Base-by-base conservation (phyloP, 2,329 filamentous ascomycete genomes). In the Graphilbum ipis-grandicollis region DNA sequence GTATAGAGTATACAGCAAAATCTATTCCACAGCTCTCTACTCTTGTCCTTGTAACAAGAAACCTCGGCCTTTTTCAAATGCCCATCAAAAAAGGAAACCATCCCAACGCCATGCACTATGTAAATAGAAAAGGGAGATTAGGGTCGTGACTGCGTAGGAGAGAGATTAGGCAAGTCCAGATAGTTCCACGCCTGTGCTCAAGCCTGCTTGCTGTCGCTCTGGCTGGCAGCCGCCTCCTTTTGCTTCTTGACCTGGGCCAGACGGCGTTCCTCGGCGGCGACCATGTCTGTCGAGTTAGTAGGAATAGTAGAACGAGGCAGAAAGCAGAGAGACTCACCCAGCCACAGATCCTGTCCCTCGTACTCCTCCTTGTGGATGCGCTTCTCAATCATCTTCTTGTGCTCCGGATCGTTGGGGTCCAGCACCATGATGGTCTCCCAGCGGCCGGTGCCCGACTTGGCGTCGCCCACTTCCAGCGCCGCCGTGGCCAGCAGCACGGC, bases 301-400 rank as follows among this genome's bases (percentile, higher is more conserved):
- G 9, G 25, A 22, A 26, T 14, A n/a, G 19, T 19, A 12, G 15
- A 35, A 39, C 46, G 34, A 31, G 33, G 18, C 25, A 15, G 19
- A 35, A 30, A 15, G 17, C 9, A 34, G 7, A 15, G 14, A 6
- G 8, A 19, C 73, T 53, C 58, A 80, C 77, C 78, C 65, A 74
- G 90, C 90, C 90, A 98, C 50, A 94, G 68, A 57, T 96, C 86
- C 62, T 93, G 82, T 32, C 84, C 82, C 53, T 77, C 69, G 56
- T 92, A 90, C 44, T 81, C 68, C 64, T 92, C 83, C 60, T 85
- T 81, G 56, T 92, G 82, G 38, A 90, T 71, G 60, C 66, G 75
- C 73, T 86, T 88, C 70, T 92, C 82, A 47, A 92, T 81, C 46
- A 85, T 54, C 49, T 79, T 66, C 68, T 84, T 79, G 58, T 86